Base-by-base conservation (phyloP, 805 yeast species). In the Cyberlindnera meyerae region DNA sequence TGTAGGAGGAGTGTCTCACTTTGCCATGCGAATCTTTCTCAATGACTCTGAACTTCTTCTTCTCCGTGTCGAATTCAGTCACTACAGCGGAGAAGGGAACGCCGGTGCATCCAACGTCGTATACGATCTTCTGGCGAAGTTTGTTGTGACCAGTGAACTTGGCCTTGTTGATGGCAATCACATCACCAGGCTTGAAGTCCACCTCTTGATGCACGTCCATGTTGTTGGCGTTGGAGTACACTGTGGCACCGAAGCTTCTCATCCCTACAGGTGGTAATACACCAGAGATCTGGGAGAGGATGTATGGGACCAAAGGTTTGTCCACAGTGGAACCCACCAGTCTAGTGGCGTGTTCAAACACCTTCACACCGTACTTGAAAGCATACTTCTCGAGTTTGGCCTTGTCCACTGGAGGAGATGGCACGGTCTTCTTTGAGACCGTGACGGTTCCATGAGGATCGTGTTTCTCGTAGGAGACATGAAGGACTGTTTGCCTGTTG, bases 121-220 rank as follows among this genome's bases (percentile, higher is more conserved):
- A 57, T 2, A 68, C 50, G 16, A 78, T 73, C 61, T 82, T 81
- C 50, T 69, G 74, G 36, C 68, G 74, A 26, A 78, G 52, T 24
- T 74, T 68, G 35, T 71, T 70, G 48, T 79, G 85, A 6, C 79
- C 74, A 44, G 73, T 76, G 61, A 90, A 89, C 42, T 72, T 72
- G 6, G 87, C 96, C 38, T 77, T 77, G 50, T 79, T 74, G 44
- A 87, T 73, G 34, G 87, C 83, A 28, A 87, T 60, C 8, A 90
- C 69, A 58, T 93, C 97, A 42, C 98, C 98, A 0, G 94, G 80
- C 32, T 73, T 69, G 37, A 88, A 73, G 27, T 77, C 82, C 37
- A 77, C 87, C 21, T 62, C 51, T 47, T 73, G 77, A 12, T 69
- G 61, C 6, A 77, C 71, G 6, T 68, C 65, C 3, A 66, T 50